Conservation (phyloP, 371 early-diverging fungal species). For the Entomophthora muscae region DNA sequence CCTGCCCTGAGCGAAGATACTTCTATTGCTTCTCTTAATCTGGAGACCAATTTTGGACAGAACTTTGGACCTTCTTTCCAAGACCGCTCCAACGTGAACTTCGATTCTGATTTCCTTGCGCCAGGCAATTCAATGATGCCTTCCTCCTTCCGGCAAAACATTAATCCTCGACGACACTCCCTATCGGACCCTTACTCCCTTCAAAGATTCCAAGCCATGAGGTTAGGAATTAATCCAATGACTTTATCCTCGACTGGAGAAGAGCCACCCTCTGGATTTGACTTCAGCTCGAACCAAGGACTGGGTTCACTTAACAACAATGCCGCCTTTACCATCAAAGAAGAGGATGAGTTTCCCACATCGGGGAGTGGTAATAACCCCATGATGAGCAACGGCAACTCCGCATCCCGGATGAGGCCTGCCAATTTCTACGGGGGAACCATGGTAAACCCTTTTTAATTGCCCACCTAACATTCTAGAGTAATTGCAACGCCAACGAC, state of each 20-base stretch:
- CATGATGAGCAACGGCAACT: background rate
- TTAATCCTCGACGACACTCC: slow-evolving; percentile 9
- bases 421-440: background rate
- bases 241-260: background rate
- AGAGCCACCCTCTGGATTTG: background rate
- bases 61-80: background rate
- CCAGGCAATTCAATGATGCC: background rate
- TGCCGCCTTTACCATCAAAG: background rate
- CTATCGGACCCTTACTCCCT: slow-evolving; percentile 10
- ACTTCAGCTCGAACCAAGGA: background rate
- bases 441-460: background rate
- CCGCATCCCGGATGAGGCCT: background rate
- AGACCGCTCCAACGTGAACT: slow-evolving; percentile 2
- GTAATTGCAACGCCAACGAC: background rate
- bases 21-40: slow-evolving; percentile 1
- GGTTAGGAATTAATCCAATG: slow-evolving; percentile 6
- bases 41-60: slow-evolving; percentile 1
- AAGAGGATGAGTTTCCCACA: background rate
- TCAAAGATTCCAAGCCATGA: slow-evolving; percentile 7
- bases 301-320: background rate
- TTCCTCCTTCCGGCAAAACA: background rate
- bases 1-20: background rate
- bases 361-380: background rate
- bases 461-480: background rate
- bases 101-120: slow-evolving; percentile 2